These are phyloP conservation scores for Aspergillus piperis DNA, from an alignment of 2,329 filamentous ascomycete species.

Conservation along the genomic window DNA sequence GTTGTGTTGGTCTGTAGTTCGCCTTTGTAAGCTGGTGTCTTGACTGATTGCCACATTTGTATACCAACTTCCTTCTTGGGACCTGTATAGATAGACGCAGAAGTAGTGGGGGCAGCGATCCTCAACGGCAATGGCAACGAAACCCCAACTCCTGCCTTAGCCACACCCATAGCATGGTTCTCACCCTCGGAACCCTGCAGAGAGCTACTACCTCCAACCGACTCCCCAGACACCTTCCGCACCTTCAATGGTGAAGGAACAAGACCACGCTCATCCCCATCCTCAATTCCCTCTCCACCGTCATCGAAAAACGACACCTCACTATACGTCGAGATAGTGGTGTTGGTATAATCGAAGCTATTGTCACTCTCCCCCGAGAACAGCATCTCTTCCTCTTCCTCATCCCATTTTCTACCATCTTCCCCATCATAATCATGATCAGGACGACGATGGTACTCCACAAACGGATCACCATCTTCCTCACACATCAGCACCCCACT, in stretches of 20 bases:
- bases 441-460: constrained; percentile 15
- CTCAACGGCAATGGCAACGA: too few relatives aligned
- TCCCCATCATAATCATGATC: neutral
- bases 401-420: too few relatives aligned
- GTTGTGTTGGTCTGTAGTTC: constrained; percentile 26
- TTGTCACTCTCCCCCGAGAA: neutral
- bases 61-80: too few relatives aligned
- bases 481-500: neutral
- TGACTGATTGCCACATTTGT: too few relatives aligned
- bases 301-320: too few relatives aligned
- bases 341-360: constrained; percentile 3
- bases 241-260: constrained; percentile 14
- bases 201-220: neutral
- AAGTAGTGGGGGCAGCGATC: too few relatives aligned
- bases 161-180: too few relatives aligned
- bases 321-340: neutral
- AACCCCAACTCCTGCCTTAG: too few relatives aligned
- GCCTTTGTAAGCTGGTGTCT: too few relatives aligned
- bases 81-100: too few relatives aligned
- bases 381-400: too few relatives aligned
- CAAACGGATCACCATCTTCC: constrained; percentile 28
- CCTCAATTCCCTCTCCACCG: too few relatives aligned
- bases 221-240: constrained; percentile 6
- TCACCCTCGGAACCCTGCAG: neutral
- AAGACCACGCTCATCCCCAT: neutral